Percentiles rank a stretch among this genome's conserved stretches.
phyloP scores from a whole-genome alignment of 2,329 filamentous ascomycete species.

The Coniochaeta ligniaria region DNA sequence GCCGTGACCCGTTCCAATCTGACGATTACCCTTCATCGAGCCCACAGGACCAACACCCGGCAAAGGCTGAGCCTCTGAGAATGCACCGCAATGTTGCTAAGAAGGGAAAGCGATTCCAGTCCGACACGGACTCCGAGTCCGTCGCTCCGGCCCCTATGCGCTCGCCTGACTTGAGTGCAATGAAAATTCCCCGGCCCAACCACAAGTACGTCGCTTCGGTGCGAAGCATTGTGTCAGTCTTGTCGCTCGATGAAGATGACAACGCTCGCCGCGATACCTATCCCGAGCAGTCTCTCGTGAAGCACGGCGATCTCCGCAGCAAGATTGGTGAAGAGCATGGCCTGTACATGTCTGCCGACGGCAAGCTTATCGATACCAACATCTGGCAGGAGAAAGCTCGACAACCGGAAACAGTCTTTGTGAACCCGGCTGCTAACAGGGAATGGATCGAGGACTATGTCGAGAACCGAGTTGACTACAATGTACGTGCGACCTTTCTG shows the following conservation, averaged over 20 bases:
- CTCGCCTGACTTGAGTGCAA: not conserved
- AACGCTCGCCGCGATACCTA: not conserved
- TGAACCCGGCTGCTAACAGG: slow-evolving; percentile 12
- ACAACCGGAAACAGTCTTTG: not conserved
- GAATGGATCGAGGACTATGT: slow-evolving; percentile 21
- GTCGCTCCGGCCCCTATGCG: not conserved
- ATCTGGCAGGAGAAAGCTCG: not conserved
- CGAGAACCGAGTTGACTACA: not conserved
- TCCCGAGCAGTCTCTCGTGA: not conserved
- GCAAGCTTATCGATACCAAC: not conserved
- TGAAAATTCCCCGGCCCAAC: not conserved
- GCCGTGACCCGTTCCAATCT: not conserved
- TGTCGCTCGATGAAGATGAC: not conserved
- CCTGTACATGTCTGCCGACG: not conserved
- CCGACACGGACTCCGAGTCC: not conserved
- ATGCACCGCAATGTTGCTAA: not conserved
- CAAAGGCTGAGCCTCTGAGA: not conserved
- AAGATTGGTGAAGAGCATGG: not conserved
- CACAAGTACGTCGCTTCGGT: not conserved
- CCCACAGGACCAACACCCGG: not conserved
- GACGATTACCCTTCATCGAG: not conserved
- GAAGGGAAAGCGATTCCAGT: not conserved
- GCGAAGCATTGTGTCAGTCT: not conserved
- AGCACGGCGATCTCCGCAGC: not conserved
- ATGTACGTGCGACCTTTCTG: not conserved